phyloP scores from a whole-genome alignment of 2,329 filamentous ascomycete species.

The Hirsutella rhossiliensis region DNA sequence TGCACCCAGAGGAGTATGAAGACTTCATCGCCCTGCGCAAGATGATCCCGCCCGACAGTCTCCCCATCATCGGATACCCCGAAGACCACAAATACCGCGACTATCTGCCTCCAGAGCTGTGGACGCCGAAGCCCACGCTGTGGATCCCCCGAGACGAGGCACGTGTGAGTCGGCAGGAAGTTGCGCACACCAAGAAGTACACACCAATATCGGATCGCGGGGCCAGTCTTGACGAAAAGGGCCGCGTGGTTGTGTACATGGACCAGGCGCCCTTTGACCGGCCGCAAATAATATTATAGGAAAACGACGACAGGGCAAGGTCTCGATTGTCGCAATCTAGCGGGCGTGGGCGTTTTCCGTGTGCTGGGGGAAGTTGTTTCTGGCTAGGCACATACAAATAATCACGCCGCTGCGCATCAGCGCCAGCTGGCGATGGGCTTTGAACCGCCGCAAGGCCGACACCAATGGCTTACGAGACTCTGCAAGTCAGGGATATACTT shows the following conservation, averaged over 20 bases:
- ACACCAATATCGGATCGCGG: constrained; percentile 63
- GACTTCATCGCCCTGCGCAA: constrained; percentile 61
- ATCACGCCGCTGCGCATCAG: too few relatives aligned
- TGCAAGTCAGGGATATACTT: too few relatives aligned
- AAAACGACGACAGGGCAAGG: too few relatives aligned
- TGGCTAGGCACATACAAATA: too few relatives aligned
- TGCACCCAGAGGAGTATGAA: constrained; percentile 66
- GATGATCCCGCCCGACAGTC: constrained; percentile 48
- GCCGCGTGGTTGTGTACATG: constrained; percentile 21
- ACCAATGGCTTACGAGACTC: too few relatives aligned
- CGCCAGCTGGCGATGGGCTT: too few relatives aligned
- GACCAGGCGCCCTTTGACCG: constrained; percentile 25
- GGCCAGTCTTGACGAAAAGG: constrained; percentile 19
- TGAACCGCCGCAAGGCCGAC: too few relatives aligned
- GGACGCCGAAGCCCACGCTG: constrained; percentile 51
- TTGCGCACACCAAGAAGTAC: constrained; percentile 56
- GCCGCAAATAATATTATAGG: constrained; percentile 14
- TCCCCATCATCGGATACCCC: constrained; percentile 31
- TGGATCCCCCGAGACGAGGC: constrained; percentile 73
- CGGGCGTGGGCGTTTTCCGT: too few relatives aligned
- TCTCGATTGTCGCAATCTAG: too few relatives aligned
- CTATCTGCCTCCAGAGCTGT: constrained; percentile 57
- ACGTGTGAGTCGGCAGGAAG: constrained; percentile 67
- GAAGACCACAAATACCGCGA: constrained; percentile 45
- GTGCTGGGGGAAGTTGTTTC: too few relatives aligned